A percentile compares a stretch with the other conserved stretches of the same genome.
Conservation (phyloP, 768 basidiomycete genomes). For the Phylloporus arenicola region DNA sequence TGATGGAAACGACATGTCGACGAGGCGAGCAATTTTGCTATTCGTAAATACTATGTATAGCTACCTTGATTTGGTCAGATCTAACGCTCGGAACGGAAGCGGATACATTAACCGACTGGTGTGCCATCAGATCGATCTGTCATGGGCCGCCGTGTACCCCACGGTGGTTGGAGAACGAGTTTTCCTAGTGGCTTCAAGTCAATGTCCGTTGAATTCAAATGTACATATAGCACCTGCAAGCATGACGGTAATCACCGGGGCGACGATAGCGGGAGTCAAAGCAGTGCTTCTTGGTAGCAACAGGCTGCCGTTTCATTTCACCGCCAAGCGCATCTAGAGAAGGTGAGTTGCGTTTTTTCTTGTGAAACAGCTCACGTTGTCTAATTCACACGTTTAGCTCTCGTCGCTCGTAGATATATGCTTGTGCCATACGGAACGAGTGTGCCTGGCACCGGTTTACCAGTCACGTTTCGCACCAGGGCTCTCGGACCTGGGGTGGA, state of each 20-base stretch:
- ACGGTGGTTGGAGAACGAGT: background rate
- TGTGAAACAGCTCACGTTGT: background rate
- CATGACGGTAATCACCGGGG: background rate
- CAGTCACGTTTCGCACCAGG: background rate
- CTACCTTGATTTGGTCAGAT: background rate
- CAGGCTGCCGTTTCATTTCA: background rate
- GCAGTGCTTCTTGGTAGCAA: background rate
- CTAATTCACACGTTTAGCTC: background rate
- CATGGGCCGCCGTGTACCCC: background rate
- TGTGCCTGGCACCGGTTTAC: background rate
- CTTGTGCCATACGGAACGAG: background rate
- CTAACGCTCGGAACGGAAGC: background rate
- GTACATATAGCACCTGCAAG: too few relatives aligned
- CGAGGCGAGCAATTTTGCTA: background rate
- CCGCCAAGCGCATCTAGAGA: background rate
- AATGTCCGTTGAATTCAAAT: constrained; percentile 9
- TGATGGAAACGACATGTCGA: background rate
- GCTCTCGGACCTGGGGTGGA: background rate
- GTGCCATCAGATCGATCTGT: background rate
- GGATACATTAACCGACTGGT: background rate
- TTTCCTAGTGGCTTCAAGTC: background rate
- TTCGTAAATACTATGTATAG: background rate
- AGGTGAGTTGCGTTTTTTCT: background rate
- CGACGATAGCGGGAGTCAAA: background rate
- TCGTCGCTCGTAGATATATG: background rate